Percentiles rank a stretch among this genome's conserved stretches.
Conservation (phyloP, 2,329 filamentous ascomycete species). For the Aspergillus puulaauensis region DNA sequence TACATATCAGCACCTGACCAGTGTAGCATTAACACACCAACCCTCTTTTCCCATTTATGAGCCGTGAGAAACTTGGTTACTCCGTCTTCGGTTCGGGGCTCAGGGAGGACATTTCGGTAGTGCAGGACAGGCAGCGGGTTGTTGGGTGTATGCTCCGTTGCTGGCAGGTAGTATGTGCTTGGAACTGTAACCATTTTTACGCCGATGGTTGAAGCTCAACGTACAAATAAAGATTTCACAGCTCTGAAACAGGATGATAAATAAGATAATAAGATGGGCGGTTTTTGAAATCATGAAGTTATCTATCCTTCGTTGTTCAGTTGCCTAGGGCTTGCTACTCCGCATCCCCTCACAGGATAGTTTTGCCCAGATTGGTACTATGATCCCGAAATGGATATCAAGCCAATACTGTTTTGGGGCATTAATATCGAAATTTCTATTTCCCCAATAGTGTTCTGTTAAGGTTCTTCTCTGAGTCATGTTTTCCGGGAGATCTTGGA, state of each 20-base stretch:
- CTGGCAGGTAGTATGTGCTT: background rate
- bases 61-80: slow-evolving; percentile 3
- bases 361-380: background rate
- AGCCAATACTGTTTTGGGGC: no score
- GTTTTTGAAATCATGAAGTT: background rate
- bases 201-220: background rate
- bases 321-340: background rate
- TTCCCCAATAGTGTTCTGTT: no score
- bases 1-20: background rate
- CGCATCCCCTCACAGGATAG: background rate
- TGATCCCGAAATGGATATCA: background rate
- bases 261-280: background rate
- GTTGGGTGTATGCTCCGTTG: slow-evolving; percentile 4
- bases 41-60: slow-evolving; percentile 9
- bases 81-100: slow-evolving; percentile 5
- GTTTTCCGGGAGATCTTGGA: background rate
- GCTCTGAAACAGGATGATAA: background rate
- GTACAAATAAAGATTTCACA: background rate
- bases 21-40: background rate
- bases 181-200: background rate
- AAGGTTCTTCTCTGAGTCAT: no score
- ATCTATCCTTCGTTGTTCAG: background rate
- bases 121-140: slow-evolving; percentile 3
- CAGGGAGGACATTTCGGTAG: slow-evolving; percentile 6
- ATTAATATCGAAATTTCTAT: no score